Conservation (phyloP, 1,284 basidiomycete genomes). For the Ceratobasidium sp. region DNA sequence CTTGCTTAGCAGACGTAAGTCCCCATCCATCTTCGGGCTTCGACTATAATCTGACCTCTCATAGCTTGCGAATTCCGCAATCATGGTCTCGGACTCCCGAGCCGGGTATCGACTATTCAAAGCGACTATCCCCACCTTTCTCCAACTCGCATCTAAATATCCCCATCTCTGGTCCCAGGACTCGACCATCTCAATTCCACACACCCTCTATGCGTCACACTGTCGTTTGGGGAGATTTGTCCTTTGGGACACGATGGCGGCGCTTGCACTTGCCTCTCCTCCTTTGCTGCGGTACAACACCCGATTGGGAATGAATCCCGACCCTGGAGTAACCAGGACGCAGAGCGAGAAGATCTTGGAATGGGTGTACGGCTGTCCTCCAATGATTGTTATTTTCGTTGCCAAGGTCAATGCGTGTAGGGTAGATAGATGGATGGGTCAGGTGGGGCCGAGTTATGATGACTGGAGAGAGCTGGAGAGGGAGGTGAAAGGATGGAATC, state of each 20-base stretch:
- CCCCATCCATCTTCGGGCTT: neutral
- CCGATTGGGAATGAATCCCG: neutral
- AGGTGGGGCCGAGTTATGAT: neutral
- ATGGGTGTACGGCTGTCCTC: constrained; percentile 17
- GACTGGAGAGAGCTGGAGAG: constrained; percentile 16
- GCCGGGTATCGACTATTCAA: constrained; percentile 17
- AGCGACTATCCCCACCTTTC: neutral
- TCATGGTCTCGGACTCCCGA: neutral
- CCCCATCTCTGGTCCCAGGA: constrained; percentile 19
- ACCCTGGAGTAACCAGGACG: too few relatives aligned
- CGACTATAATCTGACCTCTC: neutral
- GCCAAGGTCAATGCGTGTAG: constrained; percentile 25
- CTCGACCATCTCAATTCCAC: neutral
- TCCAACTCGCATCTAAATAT: neutral
- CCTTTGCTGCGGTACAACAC: constrained; percentile 9
- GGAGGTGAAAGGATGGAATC: neutral
- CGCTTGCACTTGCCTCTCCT: neutral
- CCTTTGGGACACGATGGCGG: neutral
- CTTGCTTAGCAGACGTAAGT: constrained; percentile 20
- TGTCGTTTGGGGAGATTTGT: neutral
- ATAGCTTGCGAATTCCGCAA: neutral
- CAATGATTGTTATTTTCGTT: neutral
- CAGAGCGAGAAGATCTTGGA: neutral
- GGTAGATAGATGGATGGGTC: neutral
- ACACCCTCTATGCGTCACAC: neutral